Evolutionary conservation across 371 early-diverging fungal species (phyloP), one percentile per base, ranked within the genome.

Genomic region (Globomyces sp.): DNA sequence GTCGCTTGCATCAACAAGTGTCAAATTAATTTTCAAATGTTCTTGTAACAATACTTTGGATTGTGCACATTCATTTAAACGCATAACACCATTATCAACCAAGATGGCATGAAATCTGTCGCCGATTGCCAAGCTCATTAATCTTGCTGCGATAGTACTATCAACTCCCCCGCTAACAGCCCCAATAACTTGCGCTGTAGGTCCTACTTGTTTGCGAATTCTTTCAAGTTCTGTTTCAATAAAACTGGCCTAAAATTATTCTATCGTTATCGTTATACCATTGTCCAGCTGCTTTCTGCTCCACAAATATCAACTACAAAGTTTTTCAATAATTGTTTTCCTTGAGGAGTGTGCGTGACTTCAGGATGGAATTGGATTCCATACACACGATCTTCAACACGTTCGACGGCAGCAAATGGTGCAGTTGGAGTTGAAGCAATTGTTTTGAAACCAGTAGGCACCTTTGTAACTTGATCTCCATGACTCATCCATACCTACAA

Each of bases 301-400:
- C 85, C 74, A 79, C 96, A 95, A 68, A 96, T 90, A 62, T 82
- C 85, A 52, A 91, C 67, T 37, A 92, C 95, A 87, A 96, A 98
- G 88, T 98, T 98, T 72, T 85, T 82, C 67, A 98, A 76, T 48
- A 98, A 71, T 43, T 81, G 71, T 58, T 87, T 81, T 63, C 98
- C 98, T 63, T 88, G 85, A n/a, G 87, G 84, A 63, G 95, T 93
- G 85, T 98, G 98, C 42, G 96, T 93, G 57, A 98, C 94, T 77
- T 98, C 98, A 55, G 98, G 98, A 78, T 98, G 98, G 89, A 96
- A 93, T 82, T 98, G 98, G 64, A 96, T 90, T 58, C 96, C 98
- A 75, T 87, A 98, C 71, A 93, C 85, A 4, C 83, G 84, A 73
- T 87, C 88, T 64, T 85, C 83, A 57, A 80, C 80, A 69, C 91